phyloP scores from a whole-genome alignment of 1,284 basidiomycete species.

The Puccinia triticina region DNA sequence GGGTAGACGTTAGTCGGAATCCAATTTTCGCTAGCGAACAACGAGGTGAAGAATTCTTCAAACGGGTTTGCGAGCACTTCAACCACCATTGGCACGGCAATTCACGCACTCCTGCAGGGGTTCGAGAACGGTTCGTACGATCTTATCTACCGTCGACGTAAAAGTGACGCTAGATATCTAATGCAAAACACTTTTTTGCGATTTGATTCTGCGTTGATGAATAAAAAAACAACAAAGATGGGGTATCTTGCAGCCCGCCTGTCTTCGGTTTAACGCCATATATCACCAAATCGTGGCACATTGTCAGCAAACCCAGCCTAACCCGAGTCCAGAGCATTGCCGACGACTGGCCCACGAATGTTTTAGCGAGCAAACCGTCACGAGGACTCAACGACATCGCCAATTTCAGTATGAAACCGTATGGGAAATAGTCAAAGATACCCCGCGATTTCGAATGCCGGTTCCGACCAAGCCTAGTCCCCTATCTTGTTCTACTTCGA shows the following conservation, averaged over 20 bases:
- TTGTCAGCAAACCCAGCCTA: slow-evolving; percentile 17
- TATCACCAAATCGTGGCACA: slow-evolving; percentile 15
- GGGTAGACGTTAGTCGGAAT: slow-evolving; percentile 12
- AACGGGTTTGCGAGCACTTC: slow-evolving; percentile 32
- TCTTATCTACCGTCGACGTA: background rate
- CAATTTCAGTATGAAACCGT: slow-evolving; percentile 36
- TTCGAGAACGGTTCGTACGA: slow-evolving; percentile 25
- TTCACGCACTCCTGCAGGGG: slow-evolving; percentile 21
- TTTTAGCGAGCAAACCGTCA: slow-evolving; percentile 36
- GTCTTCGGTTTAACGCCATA: slow-evolving; percentile 27
- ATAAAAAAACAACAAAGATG: background rate
- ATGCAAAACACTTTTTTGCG: background rate
- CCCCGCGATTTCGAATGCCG: slow-evolving; percentile 3
- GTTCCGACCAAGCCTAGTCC: background rate
- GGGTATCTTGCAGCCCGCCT: slow-evolving; percentile 34
- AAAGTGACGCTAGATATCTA: background rate
- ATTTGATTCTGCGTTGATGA: background rate
- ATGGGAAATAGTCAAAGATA: slow-evolving; percentile 32
- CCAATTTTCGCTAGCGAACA: slow-evolving; percentile 26
- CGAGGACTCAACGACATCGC: slow-evolving; percentile 36
- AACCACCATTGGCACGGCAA: slow-evolving; percentile 27
- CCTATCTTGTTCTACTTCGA: background rate
- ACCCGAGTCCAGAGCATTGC: slow-evolving; percentile 20
- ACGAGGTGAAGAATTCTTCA: slow-evolving; percentile 39
- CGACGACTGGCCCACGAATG: slow-evolving; percentile 29